A percentile compares a stretch with the other conserved stretches of the same genome.
phyloP scores from a whole-genome alignment of 2,329 filamentous ascomycete genomes.

The Neocatenulostroma microsporum region DNA sequence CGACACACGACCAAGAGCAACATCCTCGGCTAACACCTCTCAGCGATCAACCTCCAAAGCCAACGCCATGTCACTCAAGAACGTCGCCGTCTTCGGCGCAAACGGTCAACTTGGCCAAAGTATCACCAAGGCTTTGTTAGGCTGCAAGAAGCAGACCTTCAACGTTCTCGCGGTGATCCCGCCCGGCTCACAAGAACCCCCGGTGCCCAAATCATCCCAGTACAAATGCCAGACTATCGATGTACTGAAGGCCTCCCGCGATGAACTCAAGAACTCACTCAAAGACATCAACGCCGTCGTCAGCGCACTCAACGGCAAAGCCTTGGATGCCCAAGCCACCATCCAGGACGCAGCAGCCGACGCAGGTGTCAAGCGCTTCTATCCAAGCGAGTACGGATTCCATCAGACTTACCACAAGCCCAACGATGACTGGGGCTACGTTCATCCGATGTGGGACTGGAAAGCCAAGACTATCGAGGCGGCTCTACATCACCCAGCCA shows the following conservation, averaged over 20 bases:
- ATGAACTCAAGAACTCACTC: not conserved
- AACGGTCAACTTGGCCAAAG: slow-evolving; percentile 1
- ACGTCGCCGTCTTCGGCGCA: slow-evolving; percentile 2
- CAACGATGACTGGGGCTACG: slow-evolving; percentile 2
- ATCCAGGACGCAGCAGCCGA: slow-evolving; percentile 3
- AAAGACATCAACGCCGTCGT: slow-evolving; percentile 1
- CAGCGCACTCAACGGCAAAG: slow-evolving; percentile 2
- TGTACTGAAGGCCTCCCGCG: slow-evolving; percentile 1
- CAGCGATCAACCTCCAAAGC: too few relatives aligned
- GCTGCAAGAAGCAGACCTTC: not conserved
- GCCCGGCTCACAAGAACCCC: not conserved
- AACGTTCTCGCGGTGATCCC: slow-evolving; percentile 1
- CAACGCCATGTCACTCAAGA: too few relatives aligned
- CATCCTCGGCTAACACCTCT: too few relatives aligned
- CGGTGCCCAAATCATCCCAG: not conserved
- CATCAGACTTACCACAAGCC: slow-evolving; percentile 2
- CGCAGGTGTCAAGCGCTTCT: slow-evolving; percentile 4
- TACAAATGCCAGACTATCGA: not conserved
- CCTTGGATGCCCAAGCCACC: not conserved
- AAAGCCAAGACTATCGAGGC: not conserved
- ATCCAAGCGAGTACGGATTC: slow-evolving; percentile 3
- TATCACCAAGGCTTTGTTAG: slow-evolving; percentile 1
- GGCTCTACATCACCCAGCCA: slow-evolving; percentile 1
- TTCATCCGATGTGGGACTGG: slow-evolving; percentile 5
- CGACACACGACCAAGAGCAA: too few relatives aligned